Conservation (phyloP, 331 rosid species). For the Erythrophleum ivorense region DNA sequence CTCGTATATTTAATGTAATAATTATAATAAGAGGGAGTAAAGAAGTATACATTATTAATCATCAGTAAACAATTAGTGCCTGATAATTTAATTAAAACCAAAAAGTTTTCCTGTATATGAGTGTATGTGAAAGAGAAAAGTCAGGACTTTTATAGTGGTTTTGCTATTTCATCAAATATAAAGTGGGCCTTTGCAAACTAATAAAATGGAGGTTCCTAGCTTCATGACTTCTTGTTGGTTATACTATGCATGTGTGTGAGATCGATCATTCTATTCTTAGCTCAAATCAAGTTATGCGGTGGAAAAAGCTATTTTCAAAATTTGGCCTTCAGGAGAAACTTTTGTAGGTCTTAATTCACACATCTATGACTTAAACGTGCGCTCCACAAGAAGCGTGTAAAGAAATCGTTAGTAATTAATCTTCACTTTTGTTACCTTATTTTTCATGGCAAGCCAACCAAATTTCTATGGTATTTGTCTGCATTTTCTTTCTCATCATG, state of each 20-base stretch:
- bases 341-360: not conserved
- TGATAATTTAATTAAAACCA: not conserved
- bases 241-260: not conserved
- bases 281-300: not conserved
- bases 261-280: not conserved
- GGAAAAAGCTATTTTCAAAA: not conserved
- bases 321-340: not conserved
- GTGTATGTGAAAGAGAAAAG: not conserved
- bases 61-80: not conserved
- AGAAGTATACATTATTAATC: not conserved
- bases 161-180: too few relatives aligned
- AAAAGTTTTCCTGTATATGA: not conserved
- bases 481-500: not conserved
- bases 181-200: too few relatives aligned
- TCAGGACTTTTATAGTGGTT: too few relatives aligned
- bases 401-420: not conserved
- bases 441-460: not conserved
- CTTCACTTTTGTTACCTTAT: not conserved
- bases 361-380: not conserved
- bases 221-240: not conserved
- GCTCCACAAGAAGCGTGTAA: too few relatives aligned
- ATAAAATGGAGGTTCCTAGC: not conserved
- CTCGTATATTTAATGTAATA: too few relatives aligned
- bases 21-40: too few relatives aligned
- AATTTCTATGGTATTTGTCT: not conserved